These are phyloP conservation scores for Fusarium dimerum DNA, from an alignment of 2,329 filamentous ascomycete genomes.

Conservation along the genomic window DNA sequence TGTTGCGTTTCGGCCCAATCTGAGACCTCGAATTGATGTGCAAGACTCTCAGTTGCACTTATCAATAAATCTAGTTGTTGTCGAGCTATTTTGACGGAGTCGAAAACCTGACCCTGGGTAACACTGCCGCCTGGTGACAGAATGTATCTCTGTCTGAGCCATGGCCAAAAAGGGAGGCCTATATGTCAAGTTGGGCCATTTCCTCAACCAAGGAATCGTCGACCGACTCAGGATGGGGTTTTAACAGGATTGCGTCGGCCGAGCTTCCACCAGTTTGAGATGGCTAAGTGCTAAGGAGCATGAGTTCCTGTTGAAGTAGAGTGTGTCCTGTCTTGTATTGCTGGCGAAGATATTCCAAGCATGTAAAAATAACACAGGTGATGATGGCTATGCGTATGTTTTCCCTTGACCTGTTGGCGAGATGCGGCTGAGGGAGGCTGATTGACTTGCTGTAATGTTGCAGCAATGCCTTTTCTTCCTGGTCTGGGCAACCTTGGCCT, in stretches of 20 bases:
- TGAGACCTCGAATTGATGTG: too few species aligned
- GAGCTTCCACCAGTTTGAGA: slow-evolving; percentile 35
- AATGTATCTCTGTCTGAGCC: slow-evolving; percentile 15
- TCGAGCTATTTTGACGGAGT: too few species aligned
- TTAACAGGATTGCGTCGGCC: slow-evolving; percentile 7
- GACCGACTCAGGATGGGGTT: slow-evolving; percentile 24
- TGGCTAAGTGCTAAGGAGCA: slow-evolving; percentile 39
- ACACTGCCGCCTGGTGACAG: slow-evolving; percentile 4
- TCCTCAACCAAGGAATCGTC: slow-evolving; percentile 47
- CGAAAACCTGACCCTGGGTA: neutral
- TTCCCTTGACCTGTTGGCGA: slow-evolving; percentile 23
- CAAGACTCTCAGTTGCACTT: too few species aligned
- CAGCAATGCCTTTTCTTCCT: slow-evolving; percentile 26
- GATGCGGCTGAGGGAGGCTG: slow-evolving; percentile 36
- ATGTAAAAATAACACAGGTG: slow-evolving; percentile 24
- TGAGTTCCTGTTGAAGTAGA: slow-evolving; percentile 19
- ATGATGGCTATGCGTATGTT: slow-evolving; percentile 41
- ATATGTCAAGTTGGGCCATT: slow-evolving; percentile 36
- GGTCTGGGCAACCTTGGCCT: neutral
- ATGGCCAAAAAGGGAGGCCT: slow-evolving; percentile 26
- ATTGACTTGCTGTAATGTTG: slow-evolving; percentile 41
- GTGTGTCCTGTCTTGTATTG: slow-evolving; percentile 21
- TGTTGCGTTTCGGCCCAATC: too few species aligned
- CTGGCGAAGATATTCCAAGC: slow-evolving; percentile 19
- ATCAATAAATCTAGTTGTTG: too few species aligned